Base-by-base conservation (phyloP, 1,139 yeast genomes). In the Pneumocystis canis region DNA sequence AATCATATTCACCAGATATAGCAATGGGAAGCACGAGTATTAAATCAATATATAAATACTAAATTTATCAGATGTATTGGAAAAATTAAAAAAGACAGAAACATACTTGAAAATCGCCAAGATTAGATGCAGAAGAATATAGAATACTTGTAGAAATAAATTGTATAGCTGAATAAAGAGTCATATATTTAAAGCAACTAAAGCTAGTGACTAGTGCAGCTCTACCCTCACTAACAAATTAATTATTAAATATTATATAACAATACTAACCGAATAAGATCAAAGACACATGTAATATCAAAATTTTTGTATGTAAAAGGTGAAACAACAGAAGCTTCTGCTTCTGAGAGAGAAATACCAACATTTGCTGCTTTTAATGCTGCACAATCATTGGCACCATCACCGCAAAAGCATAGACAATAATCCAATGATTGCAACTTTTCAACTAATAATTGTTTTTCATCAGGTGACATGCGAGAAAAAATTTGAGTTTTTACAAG, bases 381-480 rank as follows among this genome's bases (percentile, higher is more conserved):
- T 69, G 98, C 98, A 75, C 97, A 92, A 73, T 92, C 99, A 74
- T 92, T 77, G 32, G 80, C 80, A 30, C 80, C 99, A 75, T 92
- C 99, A 41, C 99, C 99, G 75, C 97, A 90, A 74, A 92, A 92
- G 1, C 97, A 96, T 58, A 89, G 95, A 0, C 96, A 89, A 72
- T 90, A 92, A 70, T 89, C 96, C 31, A 92, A 72, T 47, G 78
- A 80, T 73, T 89, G 96, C 31, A 92, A 75, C 71, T 87, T 89
- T 69, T 87, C 92, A 37, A 92, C 97, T 62, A 92, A 78, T 74
- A 92, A 98, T 72, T 92, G 96, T 72, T 92, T 92, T 72, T 92
- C 99, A 73, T 92, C 98, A 0, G 99, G 99, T 0, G 97, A 90
- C 99, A 92, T 92, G 68, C 99, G 79, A 0, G 98, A 97, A 76